These are phyloP conservation scores for Neurospora pannonica DNA, from an alignment of 495 filamentous ascomycete species.

Conservation along the genomic window DNA sequence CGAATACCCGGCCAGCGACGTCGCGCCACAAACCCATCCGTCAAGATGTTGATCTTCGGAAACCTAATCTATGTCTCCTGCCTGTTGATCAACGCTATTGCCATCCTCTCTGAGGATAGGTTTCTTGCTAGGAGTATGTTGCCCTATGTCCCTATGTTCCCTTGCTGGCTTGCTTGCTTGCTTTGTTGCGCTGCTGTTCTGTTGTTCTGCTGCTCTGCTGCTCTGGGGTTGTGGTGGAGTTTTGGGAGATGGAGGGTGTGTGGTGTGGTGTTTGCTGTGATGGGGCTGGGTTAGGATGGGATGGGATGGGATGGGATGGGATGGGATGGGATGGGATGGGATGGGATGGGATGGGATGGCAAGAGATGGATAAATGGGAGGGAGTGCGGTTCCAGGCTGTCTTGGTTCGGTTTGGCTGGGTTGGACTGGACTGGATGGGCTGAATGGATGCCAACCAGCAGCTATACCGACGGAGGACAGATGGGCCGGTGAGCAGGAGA, in stretches of 20 bases:
- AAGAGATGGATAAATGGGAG: background rate
- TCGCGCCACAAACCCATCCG: background rate
- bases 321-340: background rate
- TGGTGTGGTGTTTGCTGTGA: background rate
- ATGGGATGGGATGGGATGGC: background rate
- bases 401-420: background rate
- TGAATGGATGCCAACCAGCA: background rate
- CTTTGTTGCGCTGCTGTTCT: background rate
- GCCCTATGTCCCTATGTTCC: background rate
- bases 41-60: constrained; percentile 60
- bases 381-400: background rate
- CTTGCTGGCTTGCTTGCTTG: background rate
- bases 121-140: constrained; percentile 88
- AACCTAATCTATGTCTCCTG: constrained; percentile 68
- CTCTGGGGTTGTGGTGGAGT: background rate
- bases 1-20: too few relatives aligned
- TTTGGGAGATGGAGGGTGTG: background rate
- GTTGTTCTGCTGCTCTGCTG: background rate
- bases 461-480: background rate
- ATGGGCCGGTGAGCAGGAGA: background rate
- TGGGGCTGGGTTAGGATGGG: background rate
- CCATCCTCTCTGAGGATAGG: constrained; percentile 92
- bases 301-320: background rate
- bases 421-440: background rate
- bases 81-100: constrained; percentile 88